Percentiles rank a stretch among this genome's conserved stretches.
Conservation (phyloP, 2,329 filamentous ascomycete species). For the Didymosphaeria variabile region DNA sequence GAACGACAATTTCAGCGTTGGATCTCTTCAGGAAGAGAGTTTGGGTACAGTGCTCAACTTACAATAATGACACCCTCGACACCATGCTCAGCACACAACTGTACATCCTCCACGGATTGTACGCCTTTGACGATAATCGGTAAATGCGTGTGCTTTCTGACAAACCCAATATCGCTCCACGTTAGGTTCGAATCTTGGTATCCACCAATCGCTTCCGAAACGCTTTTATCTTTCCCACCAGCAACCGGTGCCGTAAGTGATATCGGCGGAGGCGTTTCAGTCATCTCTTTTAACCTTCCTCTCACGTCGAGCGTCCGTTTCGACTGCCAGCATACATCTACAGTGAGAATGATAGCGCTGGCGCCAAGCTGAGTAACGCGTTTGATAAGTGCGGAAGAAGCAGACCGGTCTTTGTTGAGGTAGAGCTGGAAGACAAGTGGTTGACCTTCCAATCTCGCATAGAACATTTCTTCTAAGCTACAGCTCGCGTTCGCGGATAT, state of each 20-base stretch:
- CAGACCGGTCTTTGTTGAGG: constrained; percentile 29
- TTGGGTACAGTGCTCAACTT: background rate
- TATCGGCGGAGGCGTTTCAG: background rate
- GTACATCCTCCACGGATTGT: constrained; percentile 49
- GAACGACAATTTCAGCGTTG: background rate
- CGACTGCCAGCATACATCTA: constrained; percentile 26
- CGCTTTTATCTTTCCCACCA: background rate
- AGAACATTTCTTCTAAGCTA: constrained; percentile 1
- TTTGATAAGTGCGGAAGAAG: constrained; percentile 23
- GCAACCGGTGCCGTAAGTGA: background rate
- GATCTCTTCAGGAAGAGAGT: background rate
- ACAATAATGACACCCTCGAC: background rate
- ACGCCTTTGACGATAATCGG: constrained; percentile 52
- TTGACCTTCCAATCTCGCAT: background rate
- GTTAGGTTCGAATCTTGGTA: constrained; percentile 64
- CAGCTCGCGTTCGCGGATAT: constrained; percentile 6
- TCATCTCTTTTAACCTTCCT: background rate
- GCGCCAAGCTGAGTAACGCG: constrained; percentile 29
- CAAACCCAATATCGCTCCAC: constrained; percentile 52
- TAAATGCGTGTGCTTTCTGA: constrained; percentile 34
- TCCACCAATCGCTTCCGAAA: background rate
- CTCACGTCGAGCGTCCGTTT: background rate
- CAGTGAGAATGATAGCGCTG: constrained; percentile 30
- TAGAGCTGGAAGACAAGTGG: constrained; percentile 41
- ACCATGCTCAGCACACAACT: constrained; percentile 43